Base-by-base conservation (phyloP, 164 flowering plant genomes). In the Liquidambar formosana region DNA sequence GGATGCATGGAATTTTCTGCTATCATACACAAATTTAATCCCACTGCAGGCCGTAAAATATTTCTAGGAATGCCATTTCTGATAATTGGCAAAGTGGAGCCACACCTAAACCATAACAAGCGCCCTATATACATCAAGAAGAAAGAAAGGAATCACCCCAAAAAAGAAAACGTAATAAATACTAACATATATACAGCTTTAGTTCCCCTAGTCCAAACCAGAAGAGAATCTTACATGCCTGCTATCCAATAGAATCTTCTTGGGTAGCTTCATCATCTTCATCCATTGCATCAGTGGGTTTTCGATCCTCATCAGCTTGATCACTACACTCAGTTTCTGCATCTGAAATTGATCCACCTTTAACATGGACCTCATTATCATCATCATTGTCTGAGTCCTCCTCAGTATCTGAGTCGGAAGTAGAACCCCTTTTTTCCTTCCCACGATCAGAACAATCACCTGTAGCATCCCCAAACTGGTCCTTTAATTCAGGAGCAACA, bases 401-500 rank as follows among this genome's bases (percentile, higher is more conserved):
- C 52, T 88, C 85, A 1, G 90, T 86, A 62, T 88, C 97, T 11
- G 93, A 89, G 72, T 76, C 78, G 1, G 92, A 84, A 22, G 27
- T 44, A 57, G 80, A 76, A 47, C 62, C 75, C 16, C 27, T 70
- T 27, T 73, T 67, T 27, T 76, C 70, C 25, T 67, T 67, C 49
- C 51, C 78, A 28, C 41, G 48, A 71, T 66, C 59, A 65, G 43
- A 43, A 57, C 22, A 11, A 52, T 71, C 71, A 41, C 57, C 76
- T 25, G 22, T 53, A 16, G 70, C 75, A 49, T 64, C 74, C 16
- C 72, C 69, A 61, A 90, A 92, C 67, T 78, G 80, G 21, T 81
- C 83, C 72, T 75, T 83, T 41, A 84, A 57, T 62, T 88, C 89
- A 47, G 99, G 97, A 61, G 90, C 97, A 57, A 92, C 86, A 57